phyloP scores from a whole-genome alignment of 306 rosid genomes.

The Pyrus bretschneideri region DNA sequence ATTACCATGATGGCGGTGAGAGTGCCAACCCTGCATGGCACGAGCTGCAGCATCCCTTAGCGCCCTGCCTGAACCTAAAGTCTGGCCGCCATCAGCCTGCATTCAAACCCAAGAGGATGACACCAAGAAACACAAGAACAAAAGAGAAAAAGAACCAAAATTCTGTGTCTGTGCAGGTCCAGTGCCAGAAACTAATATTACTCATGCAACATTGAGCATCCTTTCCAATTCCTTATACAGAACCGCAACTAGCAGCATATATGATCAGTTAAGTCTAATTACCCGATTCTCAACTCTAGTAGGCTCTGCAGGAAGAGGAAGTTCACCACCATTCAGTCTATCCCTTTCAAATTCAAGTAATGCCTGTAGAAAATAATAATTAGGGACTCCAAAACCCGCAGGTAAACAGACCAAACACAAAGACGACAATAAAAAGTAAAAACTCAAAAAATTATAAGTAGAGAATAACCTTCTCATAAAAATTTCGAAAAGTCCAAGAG shows the following conservation, averaged over 20 bases:
- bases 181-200: background rate
- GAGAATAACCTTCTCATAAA: slow-evolving; percentile 60
- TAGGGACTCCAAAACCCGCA: background rate
- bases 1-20: slow-evolving; percentile 63
- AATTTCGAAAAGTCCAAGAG: slow-evolving; percentile 74
- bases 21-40: slow-evolving; percentile 88
- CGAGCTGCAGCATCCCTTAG: slow-evolving; percentile 82
- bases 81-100: slow-evolving; percentile 29
- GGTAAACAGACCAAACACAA: background rate
- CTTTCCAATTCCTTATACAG: background rate
- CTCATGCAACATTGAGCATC: background rate
- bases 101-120: background rate
- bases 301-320: slow-evolving; percentile 51
- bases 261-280: background rate
- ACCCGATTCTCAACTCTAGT: slow-evolving; percentile 60
- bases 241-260: background rate
- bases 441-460: background rate
- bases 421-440: background rate
- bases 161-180: background rate
- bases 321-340: slow-evolving; percentile 50
- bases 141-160: background rate
- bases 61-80: slow-evolving; percentile 63
- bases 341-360: slow-evolving; percentile 72
- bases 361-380: slow-evolving; percentile 32
- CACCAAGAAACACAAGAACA: background rate